Evolutionary conservation across 169 alveolate species (phyloP), one percentile per base, ranked within the genome.

Genomic region (Plasmodium cynomolgi): DNA sequence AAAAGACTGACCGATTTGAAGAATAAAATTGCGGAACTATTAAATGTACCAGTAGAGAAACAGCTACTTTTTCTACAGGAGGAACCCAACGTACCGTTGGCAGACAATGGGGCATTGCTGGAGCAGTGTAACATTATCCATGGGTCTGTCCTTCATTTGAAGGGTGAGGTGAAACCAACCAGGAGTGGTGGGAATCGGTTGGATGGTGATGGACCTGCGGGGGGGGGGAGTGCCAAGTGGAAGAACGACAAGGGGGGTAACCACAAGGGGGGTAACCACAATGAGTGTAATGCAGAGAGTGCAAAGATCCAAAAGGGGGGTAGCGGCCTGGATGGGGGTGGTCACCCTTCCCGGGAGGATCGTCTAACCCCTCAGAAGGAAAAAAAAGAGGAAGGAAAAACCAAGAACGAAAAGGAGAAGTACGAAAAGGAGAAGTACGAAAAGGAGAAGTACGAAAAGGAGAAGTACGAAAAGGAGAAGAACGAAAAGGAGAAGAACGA

Each of bases 11-110:
- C 56, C 17, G 93, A 84, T 17, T 50, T 84, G 47, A 85, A 85
- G n/a, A 85, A 37, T 23, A 85, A 85, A 85, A 85, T 85, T 20
- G 75, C 73, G 62, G 93, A 85, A 31, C 41, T 85, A 1, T 37
- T 85, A 85, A 50, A 74, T 85, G 93, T 85, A 1, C 93, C 93
- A 2, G 9, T 54, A 7, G 93, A 85, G 29, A 75, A 85, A 29
- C 93, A 85, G 39, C 15, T 54, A 1, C 50, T 85, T 23, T 85
- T 37, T 75, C 41, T 85, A 29, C 62, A 44, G 3, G 86, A 54
- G 4, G 29, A 74, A 31, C 50, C 93, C 20, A 26, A 71, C 31
- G 56, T 20, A 3, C 44, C 72, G 7, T 29, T 85, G 68, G 13
- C 23, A 3, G 79, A 85, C 58, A 50, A 73, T 56, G 54, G 39